phyloP scores from a whole-genome alignment of 768 basidiomycete species.

The Mycena latifolia region DNA sequence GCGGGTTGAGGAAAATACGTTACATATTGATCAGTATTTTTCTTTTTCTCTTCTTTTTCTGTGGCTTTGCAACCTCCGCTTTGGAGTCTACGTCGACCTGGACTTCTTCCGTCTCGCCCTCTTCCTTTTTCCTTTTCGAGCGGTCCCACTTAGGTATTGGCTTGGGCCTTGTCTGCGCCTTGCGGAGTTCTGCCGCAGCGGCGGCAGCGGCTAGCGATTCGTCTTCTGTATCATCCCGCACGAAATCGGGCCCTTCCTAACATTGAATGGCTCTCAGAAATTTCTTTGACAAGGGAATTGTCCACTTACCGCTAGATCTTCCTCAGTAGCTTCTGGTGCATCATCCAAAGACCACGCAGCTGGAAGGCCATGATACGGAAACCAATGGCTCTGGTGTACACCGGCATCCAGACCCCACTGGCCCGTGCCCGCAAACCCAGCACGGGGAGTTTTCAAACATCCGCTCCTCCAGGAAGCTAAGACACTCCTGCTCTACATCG shows the following conservation, averaged over 20 bases:
- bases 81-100: too few species aligned
- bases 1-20: too few species aligned
- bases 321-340: background rate
- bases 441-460: slow-evolving; percentile 31
- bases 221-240: background rate
- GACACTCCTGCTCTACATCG: slow-evolving; percentile 7
- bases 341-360: background rate
- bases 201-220: background rate
- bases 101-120: too few species aligned
- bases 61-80: too few species aligned
- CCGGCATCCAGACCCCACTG: slow-evolving; percentile 43
- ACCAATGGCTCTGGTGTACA: slow-evolving; percentile 38
- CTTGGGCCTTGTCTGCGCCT: too few species aligned
- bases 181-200: too few species aligned
- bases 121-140: too few species aligned
- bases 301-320: background rate
- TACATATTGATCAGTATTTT: too few species aligned
- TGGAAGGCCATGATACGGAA: slow-evolving; percentile 22
- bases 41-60: too few species aligned
- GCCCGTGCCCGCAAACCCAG: slow-evolving; percentile 37
- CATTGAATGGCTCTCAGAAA: background rate
- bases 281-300: background rate
- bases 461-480: slow-evolving; percentile 1
- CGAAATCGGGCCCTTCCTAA: slow-evolving; percentile 1
- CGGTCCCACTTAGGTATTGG: too few species aligned